Percentiles rank a stretch among this genome's conserved stretches.
Conservation (phyloP, 441 rosid species). For the Populus hybrid region DNA sequence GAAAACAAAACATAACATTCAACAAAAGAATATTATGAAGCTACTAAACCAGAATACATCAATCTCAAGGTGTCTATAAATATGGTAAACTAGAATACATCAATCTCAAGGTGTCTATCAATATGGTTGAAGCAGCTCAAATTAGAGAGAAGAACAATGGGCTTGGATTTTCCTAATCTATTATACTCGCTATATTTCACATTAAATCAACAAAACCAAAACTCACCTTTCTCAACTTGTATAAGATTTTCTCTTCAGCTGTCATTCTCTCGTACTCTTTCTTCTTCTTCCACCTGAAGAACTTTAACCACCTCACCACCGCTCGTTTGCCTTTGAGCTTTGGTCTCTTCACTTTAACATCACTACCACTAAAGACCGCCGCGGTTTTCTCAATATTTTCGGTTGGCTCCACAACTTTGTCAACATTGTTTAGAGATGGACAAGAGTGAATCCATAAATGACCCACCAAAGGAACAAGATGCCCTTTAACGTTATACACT, state of each 20-base stretch:
- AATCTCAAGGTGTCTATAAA: background rate
- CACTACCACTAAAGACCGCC: slow-evolving; percentile 27
- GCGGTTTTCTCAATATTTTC: slow-evolving; percentile 23
- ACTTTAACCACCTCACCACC: slow-evolving; percentile 88
- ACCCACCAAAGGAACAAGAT: slow-evolving; percentile 24
- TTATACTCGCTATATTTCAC: background rate
- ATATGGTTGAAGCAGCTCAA: slow-evolving; percentile 3
- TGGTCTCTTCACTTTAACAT: slow-evolving; percentile 53
- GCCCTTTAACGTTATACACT: slow-evolving; percentile 10
- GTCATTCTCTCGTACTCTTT: slow-evolving; percentile 91
- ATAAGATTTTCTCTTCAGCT: slow-evolving; percentile 65
- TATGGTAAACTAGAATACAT: background rate
- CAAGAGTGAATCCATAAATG: slow-evolving; percentile 44
- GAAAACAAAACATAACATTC: background rate
- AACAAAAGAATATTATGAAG: background rate
- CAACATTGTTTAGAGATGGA: slow-evolving; percentile 24
- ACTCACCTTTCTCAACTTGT: slow-evolving; percentile 70
- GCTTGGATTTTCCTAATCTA: background rate
- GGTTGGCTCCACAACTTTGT: slow-evolving; percentile 23
- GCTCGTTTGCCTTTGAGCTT: slow-evolving; percentile 84
- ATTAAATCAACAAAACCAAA: background rate
- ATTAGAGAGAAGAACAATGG: background rate
- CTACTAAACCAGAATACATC: background rate
- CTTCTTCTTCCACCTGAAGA: slow-evolving; percentile 93
- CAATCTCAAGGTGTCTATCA: background rate